A percentile compares a stretch with the other conserved stretches of the same genome.
These are phyloP conservation scores for Zymoseptoria ardabiliae DNA, from an alignment of 2,329 filamentous ascomycete species.

Conservation along the genomic window DNA sequence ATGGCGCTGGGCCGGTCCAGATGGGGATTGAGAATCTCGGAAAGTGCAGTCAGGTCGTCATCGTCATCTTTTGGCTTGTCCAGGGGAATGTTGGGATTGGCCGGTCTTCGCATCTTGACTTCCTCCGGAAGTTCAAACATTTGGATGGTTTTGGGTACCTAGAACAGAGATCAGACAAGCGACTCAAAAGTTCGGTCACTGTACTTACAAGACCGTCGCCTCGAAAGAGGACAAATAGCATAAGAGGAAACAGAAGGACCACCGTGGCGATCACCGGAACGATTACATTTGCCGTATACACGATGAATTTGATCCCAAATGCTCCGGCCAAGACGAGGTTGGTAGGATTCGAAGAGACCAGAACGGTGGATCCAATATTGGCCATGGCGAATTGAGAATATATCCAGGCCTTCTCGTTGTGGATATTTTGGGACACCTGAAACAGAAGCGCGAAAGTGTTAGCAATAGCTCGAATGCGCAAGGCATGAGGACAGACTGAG, in stretches of 20 bases:
- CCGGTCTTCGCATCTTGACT: slow-evolving; percentile 47
- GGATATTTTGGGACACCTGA: slow-evolving; percentile 58
- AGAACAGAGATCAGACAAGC: not conserved
- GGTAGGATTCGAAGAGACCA: slow-evolving; percentile 72
- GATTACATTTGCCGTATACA: slow-evolving; percentile 71
- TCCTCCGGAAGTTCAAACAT: slow-evolving; percentile 61
- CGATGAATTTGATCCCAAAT: slow-evolving; percentile 63
- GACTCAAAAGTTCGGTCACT: not conserved
- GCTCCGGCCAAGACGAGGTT: slow-evolving; percentile 68
- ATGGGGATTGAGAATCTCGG: slow-evolving; percentile 70
- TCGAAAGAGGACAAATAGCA: slow-evolving; percentile 62
- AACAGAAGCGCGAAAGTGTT: too few species aligned
- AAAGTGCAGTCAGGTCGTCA: slow-evolving; percentile 52
- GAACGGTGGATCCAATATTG: slow-evolving; percentile 66
- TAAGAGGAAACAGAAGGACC: slow-evolving; percentile 60
- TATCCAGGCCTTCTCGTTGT: slow-evolving; percentile 65
- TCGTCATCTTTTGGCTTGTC: slow-evolving; percentile 45
- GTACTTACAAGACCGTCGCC: slow-evolving; percentile 50
- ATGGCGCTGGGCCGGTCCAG: slow-evolving; percentile 59
- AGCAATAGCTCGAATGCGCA: too few species aligned
- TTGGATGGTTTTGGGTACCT: slow-evolving; percentile 56
- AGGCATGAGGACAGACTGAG: too few species aligned
- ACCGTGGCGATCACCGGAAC: slow-evolving; percentile 63
- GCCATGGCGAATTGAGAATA: slow-evolving; percentile 63
- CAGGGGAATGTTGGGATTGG: slow-evolving; percentile 67